phyloP scores from a whole-genome alignment of 108 stramenopile genomes.

The Licmophora abbreviata region DNA sequence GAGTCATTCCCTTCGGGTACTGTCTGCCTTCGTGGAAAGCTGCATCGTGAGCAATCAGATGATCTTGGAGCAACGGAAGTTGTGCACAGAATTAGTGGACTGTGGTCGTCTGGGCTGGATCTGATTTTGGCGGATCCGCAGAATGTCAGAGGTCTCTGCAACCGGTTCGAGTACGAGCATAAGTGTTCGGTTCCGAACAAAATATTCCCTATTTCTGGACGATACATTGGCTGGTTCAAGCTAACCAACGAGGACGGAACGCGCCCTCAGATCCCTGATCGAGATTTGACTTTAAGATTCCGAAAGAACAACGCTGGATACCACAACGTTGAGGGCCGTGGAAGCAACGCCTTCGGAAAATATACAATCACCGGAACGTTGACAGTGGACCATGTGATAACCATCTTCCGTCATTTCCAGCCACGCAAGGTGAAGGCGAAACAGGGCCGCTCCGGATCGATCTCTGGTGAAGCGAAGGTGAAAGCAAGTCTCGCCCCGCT shows the following conservation, averaged over 20 bases:
- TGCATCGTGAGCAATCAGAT: constrained; percentile 39
- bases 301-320: constrained; percentile 68
- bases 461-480: not conserved
- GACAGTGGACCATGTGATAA: constrained; percentile 50
- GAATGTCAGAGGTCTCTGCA: constrained; percentile 47
- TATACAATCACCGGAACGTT: constrained; percentile 79
- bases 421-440: constrained; percentile 29
- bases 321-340: constrained; percentile 82
- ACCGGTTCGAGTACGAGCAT: constrained; percentile 82
- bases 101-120: constrained; percentile 72
- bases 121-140: constrained; percentile 56
- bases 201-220: constrained; percentile 64
- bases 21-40: constrained; percentile 63
- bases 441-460: constrained; percentile 2
- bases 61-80: constrained; percentile 39
- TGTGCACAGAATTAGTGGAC: constrained; percentile 58
- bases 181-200: constrained; percentile 37
- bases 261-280: constrained; percentile 48
- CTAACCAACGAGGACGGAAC: constrained; percentile 42
- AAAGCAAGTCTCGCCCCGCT: constrained; percentile 35
- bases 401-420: constrained; percentile 76
- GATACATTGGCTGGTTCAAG: constrained; percentile 80
- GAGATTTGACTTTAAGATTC: constrained; percentile 70
- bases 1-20: constrained; percentile 41
- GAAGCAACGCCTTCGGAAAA: constrained; percentile 74